These are phyloP conservation scores for Chrysanthemum lavandulifolium DNA, from an alignment of 129 eudicot genomes.

Conservation along the genomic window DNA sequence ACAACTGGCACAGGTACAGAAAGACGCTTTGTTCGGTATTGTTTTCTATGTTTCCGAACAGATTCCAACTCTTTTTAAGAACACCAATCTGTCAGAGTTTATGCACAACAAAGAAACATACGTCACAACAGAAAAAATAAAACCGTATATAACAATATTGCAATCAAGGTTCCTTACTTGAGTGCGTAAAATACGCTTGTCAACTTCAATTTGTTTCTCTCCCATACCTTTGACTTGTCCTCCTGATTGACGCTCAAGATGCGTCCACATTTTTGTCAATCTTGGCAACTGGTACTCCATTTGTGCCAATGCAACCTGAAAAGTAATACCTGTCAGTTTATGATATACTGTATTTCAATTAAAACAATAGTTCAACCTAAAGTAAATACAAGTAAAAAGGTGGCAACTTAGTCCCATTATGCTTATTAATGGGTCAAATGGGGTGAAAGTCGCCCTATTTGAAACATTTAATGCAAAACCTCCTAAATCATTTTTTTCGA, in stretches of 20 bases:
- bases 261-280: slow-evolving; percentile 93
- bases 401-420: too few relatives aligned
- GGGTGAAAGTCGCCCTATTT: too few relatives aligned
- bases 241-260: slow-evolving; percentile 98
- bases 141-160: background rate
- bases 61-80: slow-evolving; percentile 85
- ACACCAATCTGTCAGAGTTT: slow-evolving; percentile 60
- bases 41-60: slow-evolving; percentile 87
- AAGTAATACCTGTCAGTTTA: slow-evolving; percentile 8
- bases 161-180: slow-evolving; percentile 58
- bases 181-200: slow-evolving; percentile 90
- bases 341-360: background rate
- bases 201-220: slow-evolving; percentile 99
- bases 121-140: background rate
- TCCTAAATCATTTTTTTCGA: too few relatives aligned
- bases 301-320: slow-evolving; percentile 89
- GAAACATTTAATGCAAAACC: too few relatives aligned
- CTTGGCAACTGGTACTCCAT: slow-evolving; percentile 97
- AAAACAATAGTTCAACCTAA: background rate
- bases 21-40: slow-evolving; percentile 71
- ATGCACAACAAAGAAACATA: background rate
- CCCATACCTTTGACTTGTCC: slow-evolving; percentile 99
- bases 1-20: slow-evolving; percentile 93
- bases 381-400: background rate
- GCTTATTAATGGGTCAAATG: too few relatives aligned